Evolutionary conservation across 2,329 filamentous ascomycete genomes (phyloP).

Genomic region (Fusarium fujikuroi): DNA sequence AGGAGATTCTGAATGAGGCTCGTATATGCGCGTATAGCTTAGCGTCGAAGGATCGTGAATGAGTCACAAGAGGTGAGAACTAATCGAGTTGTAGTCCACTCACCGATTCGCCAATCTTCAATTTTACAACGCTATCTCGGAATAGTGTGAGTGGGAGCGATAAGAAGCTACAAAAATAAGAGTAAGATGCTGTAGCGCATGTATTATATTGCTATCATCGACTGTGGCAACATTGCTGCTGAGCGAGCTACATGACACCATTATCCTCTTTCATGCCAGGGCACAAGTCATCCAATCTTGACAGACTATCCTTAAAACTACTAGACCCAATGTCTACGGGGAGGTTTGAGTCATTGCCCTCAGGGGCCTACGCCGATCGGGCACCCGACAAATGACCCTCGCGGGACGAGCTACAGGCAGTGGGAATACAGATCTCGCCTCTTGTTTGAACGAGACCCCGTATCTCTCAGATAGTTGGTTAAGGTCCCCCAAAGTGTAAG

Average conservation of each 20-base stretch:
- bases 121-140: neutral
- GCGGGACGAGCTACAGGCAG: fast-evolving
- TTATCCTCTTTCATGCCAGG: neutral
- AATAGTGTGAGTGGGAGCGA: neutral
- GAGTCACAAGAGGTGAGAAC: neutral
- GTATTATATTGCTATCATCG: neutral
- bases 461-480: neutral
- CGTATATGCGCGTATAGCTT: neutral
- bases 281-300: fast-evolving
- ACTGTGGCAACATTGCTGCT: neutral
- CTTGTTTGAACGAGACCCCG: neutral
- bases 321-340: neutral
- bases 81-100: neutral
- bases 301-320: neutral
- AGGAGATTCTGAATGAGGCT: neutral
- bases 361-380: too few species aligned
- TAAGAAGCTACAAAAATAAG: fast-evolving
- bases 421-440: neutral
- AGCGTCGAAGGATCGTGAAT: neutral
- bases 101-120: neutral
- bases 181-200: too few species aligned
- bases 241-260: neutral
- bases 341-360: fast-evolving
- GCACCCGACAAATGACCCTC: fast-evolving
- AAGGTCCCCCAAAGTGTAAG: neutral